phyloP scores from a whole-genome alignment of 2,329 filamentous ascomycete genomes.

The Diaporthe australafricana region DNA sequence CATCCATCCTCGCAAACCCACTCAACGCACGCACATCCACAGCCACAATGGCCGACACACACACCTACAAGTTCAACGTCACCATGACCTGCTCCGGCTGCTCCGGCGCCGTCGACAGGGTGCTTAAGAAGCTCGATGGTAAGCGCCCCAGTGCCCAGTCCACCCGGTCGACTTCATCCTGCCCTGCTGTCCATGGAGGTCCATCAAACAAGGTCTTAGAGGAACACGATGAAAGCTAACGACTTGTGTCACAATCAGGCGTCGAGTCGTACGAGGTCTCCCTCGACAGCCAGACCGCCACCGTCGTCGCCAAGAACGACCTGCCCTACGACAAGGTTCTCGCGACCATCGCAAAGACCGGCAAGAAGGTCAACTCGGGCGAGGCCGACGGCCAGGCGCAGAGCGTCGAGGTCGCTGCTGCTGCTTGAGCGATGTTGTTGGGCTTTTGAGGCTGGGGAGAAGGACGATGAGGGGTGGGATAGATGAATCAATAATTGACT shows the following conservation, averaged over 20 bases:
- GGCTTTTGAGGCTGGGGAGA: background rate
- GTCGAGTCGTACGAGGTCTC: slow-evolving; percentile 89
- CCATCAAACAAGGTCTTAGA: no score
- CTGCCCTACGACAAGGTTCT: slow-evolving; percentile 83
- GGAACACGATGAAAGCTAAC: background rate
- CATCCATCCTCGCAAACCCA: background rate
- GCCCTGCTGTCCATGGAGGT: no score
- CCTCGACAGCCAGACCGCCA: slow-evolving; percentile 86
- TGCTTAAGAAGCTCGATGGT: slow-evolving; percentile 94
- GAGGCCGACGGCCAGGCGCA: slow-evolving; percentile 73
- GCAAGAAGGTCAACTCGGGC: slow-evolving; percentile 87
- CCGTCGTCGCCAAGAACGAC: slow-evolving; percentile 75
- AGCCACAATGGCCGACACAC: slow-evolving; percentile 74
- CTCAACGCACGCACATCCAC: background rate
- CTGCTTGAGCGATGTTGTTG: background rate
- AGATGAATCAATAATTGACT: slow-evolving; percentile 2
- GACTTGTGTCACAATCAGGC: slow-evolving; percentile 61
- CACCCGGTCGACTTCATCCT: no score
- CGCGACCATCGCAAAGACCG: slow-evolving; percentile 92
- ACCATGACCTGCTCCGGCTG: slow-evolving; percentile 96
- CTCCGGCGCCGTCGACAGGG: slow-evolving; percentile 91
- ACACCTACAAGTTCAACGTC: slow-evolving; percentile 96
- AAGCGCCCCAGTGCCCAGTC: slow-evolving; percentile 44
- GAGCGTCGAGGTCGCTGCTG: slow-evolving; percentile 57
- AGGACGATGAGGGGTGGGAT: background rate